A percentile compares a stretch with the other conserved stretches of the same genome.
Conservation (phyloP, 1,139 yeast genomes). For the Pichia sp. region DNA sequence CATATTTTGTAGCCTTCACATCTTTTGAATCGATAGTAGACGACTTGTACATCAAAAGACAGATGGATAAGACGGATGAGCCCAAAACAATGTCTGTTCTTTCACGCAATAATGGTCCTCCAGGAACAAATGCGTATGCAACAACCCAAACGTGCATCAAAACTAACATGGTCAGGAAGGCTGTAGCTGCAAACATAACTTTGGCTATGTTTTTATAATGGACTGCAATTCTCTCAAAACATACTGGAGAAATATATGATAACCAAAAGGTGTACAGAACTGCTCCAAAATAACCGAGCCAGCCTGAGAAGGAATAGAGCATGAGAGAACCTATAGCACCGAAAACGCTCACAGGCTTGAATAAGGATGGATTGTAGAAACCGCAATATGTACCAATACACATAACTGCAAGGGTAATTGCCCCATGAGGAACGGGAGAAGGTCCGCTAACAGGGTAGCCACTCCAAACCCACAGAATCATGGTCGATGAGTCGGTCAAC, state of each 20-base stretch:
- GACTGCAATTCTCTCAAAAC: constrained; percentile 37
- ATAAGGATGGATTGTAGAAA: constrained; percentile 24
- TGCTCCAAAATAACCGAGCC: constrained; percentile 83
- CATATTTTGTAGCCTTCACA: constrained; percentile 11
- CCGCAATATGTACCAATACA: constrained; percentile 54
- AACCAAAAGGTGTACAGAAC: constrained; percentile 59
- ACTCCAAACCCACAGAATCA: constrained; percentile 90
- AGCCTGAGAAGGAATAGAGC: constrained; percentile 53
- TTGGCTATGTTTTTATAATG: constrained; percentile 15
- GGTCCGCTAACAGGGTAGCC: constrained; percentile 90
- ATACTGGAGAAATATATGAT: constrained; percentile 57
- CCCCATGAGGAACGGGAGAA: constrained; percentile 83
- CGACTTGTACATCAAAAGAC: constrained; percentile 30
- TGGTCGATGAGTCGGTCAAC: constrained; percentile 77
- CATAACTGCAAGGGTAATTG: constrained; percentile 60
- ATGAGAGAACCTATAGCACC: constrained; percentile 51
- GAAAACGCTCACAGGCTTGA: constrained; percentile 18
- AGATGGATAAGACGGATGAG: constrained; percentile 45
- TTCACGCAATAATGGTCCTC: constrained; percentile 82
- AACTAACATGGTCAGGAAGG: constrained; percentile 51
- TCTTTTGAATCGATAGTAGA: constrained; percentile 10
- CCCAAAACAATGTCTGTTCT: constrained; percentile 72
- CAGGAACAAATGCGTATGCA: constrained; percentile 97
- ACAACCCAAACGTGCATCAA: constrained; percentile 94
- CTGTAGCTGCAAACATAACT: constrained; percentile 45